Percentiles rank a stretch among this genome's conserved stretches.
Conservation (phyloP, 2,329 filamentous ascomycete genomes). For the Alternaria sp. region DNA sequence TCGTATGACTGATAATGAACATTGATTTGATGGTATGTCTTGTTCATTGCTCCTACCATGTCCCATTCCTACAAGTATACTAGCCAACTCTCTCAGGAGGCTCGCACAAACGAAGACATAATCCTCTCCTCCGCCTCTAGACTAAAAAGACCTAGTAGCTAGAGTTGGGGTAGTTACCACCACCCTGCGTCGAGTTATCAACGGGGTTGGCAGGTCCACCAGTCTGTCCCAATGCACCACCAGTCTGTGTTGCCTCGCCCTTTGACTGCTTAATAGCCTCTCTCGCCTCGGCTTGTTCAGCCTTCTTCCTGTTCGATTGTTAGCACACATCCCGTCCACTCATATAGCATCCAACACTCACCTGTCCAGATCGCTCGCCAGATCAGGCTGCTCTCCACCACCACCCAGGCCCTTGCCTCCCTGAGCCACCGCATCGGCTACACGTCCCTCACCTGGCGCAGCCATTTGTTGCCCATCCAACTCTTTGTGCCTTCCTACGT, state of each 20-base stretch:
- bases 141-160: conserved; percentile 13
- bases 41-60: background rate
- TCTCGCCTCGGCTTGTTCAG: conserved; percentile 53
- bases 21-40: background rate
- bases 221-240: conserved; percentile 53
- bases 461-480: conserved; percentile 58
- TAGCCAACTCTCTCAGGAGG: background rate
- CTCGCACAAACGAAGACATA: accelerated
- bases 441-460: conserved; percentile 54
- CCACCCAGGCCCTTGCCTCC: conserved; percentile 36
- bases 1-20: background rate
- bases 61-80: accelerated
- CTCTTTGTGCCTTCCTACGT: conserved; percentile 54
- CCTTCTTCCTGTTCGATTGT: conserved; percentile 53
- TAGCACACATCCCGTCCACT: background rate
- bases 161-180: conserved; percentile 32
- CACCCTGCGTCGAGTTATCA: conserved; percentile 18
- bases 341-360: conserved; percentile 15
- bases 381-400: conserved; percentile 48
- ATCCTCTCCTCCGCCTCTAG: background rate
- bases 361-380: conserved; percentile 56
- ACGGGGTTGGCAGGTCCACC: conserved; percentile 54
- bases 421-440: conserved; percentile 51
- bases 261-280: conserved; percentile 51
- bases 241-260: conserved; percentile 47